Conservation (phyloP, 2,329 filamentous ascomycete genomes). For the Botryosphaeria dothidea region DNA sequence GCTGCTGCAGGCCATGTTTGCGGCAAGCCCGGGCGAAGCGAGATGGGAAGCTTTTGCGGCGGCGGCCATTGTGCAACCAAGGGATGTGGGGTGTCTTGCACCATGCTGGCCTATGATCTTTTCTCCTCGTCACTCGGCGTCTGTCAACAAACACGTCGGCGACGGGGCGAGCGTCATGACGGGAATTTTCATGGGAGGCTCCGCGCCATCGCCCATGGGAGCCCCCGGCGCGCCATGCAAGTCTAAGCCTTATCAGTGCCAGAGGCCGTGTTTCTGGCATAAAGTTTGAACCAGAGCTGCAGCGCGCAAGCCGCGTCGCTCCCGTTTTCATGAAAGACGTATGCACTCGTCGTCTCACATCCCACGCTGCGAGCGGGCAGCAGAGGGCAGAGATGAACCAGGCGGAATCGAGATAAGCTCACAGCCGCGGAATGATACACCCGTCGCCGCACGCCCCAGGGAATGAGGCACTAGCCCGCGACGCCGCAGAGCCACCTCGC, state of each 20-base stretch:
- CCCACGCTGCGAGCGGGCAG: constrained; percentile 10
- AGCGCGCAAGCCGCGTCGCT: neutral
- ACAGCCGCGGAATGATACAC: constrained; percentile 10
- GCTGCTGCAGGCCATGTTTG: neutral
- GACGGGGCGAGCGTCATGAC: neutral
- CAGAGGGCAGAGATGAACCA: neutral
- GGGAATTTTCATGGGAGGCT: constrained; percentile 7
- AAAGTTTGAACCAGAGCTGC: neutral
- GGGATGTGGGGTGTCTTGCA: neutral
- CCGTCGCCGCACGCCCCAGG: constrained; percentile 7
- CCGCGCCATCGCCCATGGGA: neutral
- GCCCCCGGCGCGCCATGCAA: neutral
- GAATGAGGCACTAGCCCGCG: neutral
- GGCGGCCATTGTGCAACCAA: neutral
- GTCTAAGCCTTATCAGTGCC: constrained; percentile 5
- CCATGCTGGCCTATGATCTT: neutral
- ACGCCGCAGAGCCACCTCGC: constrained; percentile 12
- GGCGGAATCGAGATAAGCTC: constrained; percentile 11
- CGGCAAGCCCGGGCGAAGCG: neutral
- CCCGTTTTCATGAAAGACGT: constrained; percentile 1
- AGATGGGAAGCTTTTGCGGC: neutral
- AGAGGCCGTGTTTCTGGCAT: neutral
- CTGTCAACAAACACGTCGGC: neutral
- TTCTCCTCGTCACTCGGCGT: neutral
- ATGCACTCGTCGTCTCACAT: neutral